Evolutionary conservation across 495 filamentous ascomycete species (phyloP), one percentile per base, ranked within the genome.

Genomic region (Paragyromitra xinjiangensis): DNA sequence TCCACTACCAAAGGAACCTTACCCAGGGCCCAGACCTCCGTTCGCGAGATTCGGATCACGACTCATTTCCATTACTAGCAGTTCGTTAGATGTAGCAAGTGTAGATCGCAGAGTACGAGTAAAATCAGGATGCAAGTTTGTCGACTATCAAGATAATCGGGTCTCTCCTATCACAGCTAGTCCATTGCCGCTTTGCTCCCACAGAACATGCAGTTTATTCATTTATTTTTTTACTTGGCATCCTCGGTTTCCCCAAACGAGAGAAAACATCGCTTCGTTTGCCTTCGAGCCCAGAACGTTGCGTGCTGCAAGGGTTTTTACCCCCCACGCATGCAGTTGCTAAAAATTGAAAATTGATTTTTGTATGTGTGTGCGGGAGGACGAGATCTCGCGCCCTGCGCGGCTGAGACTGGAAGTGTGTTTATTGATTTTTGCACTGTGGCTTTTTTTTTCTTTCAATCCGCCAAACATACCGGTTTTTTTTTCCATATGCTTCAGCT

Each of bases 281-380:
- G 39, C n/a, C 61, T 34, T 34, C 3, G 29, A 19, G 9, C 9
- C 39, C 42, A 45, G 39, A 50, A 37, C 48, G 39, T 7, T 12
- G 53, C 58, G 51, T 45, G 22, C 4, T 69, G 66, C 64, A 56
- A 24, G 59, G 59, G 29, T 34, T 59, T 73, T 58, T 34, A 11
- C 68, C 73, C 73, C 73, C 73, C 73, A 77, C 68, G 73, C 68
- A 34, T 77, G 59, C 68, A 48, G 61, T 59, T 77, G 51, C 73
- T 72, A 77, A 64, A 64, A 77, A 72, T 48, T 39, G 69, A 70
- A 63, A 39, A 59, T 45, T 59, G 11, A 0, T 48, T 59, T 3
- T 71, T 39, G 16, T 5, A 51, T 50, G 44, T 48, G 44, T 64
- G 2, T 71, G 48, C 34, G n/a, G 63, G 26, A 65, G 26, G 29